These are phyloP conservation scores for Aspergillus bridgeri DNA, from an alignment of 495 filamentous ascomycete species.

Conservation along the genomic window DNA sequence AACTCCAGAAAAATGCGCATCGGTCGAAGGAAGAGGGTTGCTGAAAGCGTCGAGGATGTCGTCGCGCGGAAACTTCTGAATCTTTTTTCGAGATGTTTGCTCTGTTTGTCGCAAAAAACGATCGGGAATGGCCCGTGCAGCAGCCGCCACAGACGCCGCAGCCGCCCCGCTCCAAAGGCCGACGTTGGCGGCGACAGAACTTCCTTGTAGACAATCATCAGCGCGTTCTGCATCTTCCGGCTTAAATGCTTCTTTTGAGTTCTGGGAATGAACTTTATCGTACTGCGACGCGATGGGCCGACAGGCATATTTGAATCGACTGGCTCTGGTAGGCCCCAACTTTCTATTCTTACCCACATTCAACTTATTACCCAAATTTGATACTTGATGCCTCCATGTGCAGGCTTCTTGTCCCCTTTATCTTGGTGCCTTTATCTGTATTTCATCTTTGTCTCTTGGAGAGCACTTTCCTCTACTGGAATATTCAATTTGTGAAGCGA, in stretches of 20 bases:
- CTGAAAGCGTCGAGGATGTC: constrained; percentile 4
- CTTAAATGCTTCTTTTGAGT: not conserved
- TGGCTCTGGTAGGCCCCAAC: constrained; percentile 49
- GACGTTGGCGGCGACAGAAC: not conserved
- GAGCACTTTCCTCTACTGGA: not conserved
- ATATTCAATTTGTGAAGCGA: not conserved
- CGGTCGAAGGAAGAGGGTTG: constrained; percentile 1
- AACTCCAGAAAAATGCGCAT: constrained; percentile 3
- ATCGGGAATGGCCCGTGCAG: constrained; percentile 32
- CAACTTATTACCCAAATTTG: not conserved
- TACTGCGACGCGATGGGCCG: constrained; percentile 40
- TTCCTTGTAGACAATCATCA: not conserved
- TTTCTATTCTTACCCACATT: not conserved
- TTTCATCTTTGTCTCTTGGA: not conserved
- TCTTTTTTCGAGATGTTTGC: constrained; percentile 44
- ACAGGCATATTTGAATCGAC: constrained; percentile 48
- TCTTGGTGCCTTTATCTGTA: not conserved
- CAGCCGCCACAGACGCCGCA: constrained; percentile 23
- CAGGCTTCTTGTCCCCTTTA: not conserved
- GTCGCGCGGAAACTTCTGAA: constrained; percentile 24
- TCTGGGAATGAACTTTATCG: not conserved
- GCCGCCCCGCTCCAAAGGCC: constrained; percentile 10
- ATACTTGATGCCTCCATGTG: not conserved
- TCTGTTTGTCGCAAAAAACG: constrained; percentile 27
- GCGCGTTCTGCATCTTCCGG: not conserved